Conservation (phyloP, 208 protist species). For the Leptomonas seymouri region DNA sequence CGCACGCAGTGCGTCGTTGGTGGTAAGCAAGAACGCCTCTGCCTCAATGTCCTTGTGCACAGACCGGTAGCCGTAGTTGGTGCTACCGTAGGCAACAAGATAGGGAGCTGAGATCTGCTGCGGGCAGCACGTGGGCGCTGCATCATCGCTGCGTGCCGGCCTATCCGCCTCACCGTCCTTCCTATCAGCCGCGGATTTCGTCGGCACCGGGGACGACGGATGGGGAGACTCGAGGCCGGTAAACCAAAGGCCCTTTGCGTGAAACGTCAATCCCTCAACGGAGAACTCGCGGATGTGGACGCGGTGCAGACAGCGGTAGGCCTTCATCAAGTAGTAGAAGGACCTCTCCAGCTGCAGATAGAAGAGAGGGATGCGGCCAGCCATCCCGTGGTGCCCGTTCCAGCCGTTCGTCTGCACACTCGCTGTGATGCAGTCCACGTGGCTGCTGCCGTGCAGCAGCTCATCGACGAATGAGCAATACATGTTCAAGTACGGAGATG, state of each 20-base stretch:
- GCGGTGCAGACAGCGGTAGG: slow-evolving; percentile 51
- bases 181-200: not conserved
- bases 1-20: slow-evolving; percentile 51
- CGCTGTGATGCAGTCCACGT: slow-evolving; percentile 72
- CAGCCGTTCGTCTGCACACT: slow-evolving; percentile 81
- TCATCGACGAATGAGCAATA: slow-evolving; percentile 62
- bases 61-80: slow-evolving; percentile 89
- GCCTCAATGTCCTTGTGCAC: slow-evolving; percentile 87
- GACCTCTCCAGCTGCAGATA: slow-evolving; percentile 83
- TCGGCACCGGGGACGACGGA: not conserved
- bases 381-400: slow-evolving; percentile 61
- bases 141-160: not conserved
- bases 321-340: slow-evolving; percentile 75
- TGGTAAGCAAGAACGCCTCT: slow-evolving; percentile 69
- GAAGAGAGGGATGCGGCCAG: slow-evolving; percentile 77
- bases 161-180: not conserved
- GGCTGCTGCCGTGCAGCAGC: slow-evolving; percentile 34
- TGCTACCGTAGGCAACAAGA: slow-evolving; percentile 85
- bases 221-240: slow-evolving; percentile 10
- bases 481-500: slow-evolving; percentile 89
- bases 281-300: slow-evolving; percentile 72
- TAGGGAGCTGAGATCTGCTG: slow-evolving; percentile 47
- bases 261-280: slow-evolving; percentile 71
- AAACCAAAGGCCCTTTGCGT: slow-evolving; percentile 89
- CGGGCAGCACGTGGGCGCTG: slow-evolving; percentile 2